phyloP scores from a whole-genome alignment of 2,329 filamentous ascomycete genomes.

The Sarocladium oryzae region DNA sequence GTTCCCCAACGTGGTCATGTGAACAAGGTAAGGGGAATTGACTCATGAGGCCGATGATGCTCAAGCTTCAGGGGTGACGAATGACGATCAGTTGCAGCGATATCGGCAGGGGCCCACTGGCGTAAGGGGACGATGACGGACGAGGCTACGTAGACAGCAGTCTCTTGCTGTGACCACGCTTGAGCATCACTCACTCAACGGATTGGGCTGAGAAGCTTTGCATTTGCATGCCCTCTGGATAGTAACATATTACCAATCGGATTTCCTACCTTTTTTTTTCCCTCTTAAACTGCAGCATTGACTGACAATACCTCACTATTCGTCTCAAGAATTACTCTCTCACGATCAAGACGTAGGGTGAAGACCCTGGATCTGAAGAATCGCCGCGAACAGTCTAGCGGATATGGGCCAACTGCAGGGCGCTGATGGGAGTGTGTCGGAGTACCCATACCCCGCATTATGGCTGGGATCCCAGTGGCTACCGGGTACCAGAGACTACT shows the following conservation, averaged over 20 bases:
- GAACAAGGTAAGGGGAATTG: not conserved
- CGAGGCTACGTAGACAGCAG: not conserved
- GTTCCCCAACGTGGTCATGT: slow-evolving; percentile 3
- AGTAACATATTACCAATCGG: too few species aligned
- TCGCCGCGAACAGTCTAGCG: not conserved
- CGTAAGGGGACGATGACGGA: not conserved
- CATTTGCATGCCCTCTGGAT: too few species aligned
- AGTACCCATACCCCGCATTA: slow-evolving; percentile 7
- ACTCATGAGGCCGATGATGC: slow-evolving; percentile 3
- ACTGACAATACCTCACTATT: too few species aligned
- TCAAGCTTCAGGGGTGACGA: not conserved
- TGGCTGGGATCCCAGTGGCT: not conserved
- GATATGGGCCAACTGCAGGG: not conserved
- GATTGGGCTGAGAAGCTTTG: too few species aligned
- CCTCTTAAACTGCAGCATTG: too few species aligned
- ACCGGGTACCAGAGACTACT: slow-evolving; percentile 1
- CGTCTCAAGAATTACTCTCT: not conserved
- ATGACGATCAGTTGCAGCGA: not conserved
- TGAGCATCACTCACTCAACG: too few species aligned
- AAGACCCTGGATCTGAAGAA: slow-evolving; percentile 1
- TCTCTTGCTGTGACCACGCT: too few species aligned
- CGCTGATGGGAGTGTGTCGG: not conserved
- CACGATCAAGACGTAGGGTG: not conserved
- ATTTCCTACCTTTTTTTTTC: too few species aligned
- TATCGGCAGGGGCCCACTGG: slow-evolving; percentile 1